Evolutionary conservation across 2,329 filamentous ascomycete species (phyloP).

Genomic region (Colletotrichum lini): DNA sequence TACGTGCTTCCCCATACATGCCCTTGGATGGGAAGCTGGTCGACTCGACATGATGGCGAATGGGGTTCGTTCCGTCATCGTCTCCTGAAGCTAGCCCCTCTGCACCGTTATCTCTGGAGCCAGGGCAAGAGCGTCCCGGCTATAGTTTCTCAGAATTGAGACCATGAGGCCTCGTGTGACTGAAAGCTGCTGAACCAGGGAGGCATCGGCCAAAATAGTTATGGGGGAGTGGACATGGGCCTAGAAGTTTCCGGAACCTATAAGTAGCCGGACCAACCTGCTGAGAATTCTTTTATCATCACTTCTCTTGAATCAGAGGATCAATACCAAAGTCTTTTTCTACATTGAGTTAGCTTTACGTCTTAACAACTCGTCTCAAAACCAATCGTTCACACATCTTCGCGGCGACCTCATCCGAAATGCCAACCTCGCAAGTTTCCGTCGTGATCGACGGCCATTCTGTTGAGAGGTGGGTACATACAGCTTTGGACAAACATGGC

Average conservation of each 20-base stretch:
- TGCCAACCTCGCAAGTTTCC: conserved; percentile 10
- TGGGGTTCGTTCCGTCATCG: conserved; percentile 11
- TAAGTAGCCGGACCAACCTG: not conserved
- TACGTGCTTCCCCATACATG: conserved; percentile 4
- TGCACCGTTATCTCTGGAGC: not conserved
- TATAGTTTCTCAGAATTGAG: not conserved
- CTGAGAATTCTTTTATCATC: too few species aligned
- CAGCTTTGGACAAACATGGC: too few species aligned
- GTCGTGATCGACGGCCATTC: conserved; percentile 17
- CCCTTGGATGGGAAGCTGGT: not conserved
- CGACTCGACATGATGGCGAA: conserved; percentile 10
- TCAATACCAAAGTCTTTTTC: too few species aligned
- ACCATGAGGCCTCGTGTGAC: not conserved
- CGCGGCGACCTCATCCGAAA: not conserved
- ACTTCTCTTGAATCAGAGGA: not conserved
- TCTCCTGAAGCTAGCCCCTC: not conserved
- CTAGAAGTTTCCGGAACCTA: not conserved
- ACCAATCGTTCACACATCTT: not conserved
- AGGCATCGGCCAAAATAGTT: not conserved
- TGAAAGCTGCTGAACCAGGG: not conserved
- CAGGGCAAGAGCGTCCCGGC: not conserved
- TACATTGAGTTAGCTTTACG: too few species aligned
- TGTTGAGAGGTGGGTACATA: not conserved
- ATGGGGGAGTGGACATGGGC: not conserved
- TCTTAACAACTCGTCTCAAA: not conserved